phyloP scores from a whole-genome alignment of 2,329 filamentous ascomycete genomes.

The Botrytis deweyae region DNA sequence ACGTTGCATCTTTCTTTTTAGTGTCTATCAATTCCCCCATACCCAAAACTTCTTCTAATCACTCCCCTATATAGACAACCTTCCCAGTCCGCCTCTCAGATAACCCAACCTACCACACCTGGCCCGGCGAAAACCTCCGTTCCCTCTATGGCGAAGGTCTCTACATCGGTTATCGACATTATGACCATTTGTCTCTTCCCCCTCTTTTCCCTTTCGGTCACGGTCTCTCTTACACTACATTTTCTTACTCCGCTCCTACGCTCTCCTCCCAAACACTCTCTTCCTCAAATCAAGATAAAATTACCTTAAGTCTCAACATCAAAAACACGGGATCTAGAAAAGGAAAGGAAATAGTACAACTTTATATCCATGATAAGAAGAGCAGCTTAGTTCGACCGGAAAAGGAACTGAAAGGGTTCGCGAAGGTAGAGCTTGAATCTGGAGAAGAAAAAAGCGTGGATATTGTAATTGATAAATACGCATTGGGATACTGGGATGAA shows the following conservation, averaged over 20 bases:
- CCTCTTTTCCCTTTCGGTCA: slow-evolving; percentile 73
- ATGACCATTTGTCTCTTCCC: slow-evolving; percentile 59
- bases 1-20: neutral
- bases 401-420: slow-evolving; percentile 70
- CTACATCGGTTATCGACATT: slow-evolving; percentile 72
- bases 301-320: slow-evolving; percentile 47
- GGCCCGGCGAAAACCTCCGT: slow-evolving; percentile 67
- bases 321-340: slow-evolving; percentile 58
- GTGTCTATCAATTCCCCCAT: neutral
- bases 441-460: slow-evolving; percentile 48
- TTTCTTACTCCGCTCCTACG: slow-evolving; percentile 60
- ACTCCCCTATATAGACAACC: slow-evolving; percentile 48
- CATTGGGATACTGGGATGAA: slow-evolving; percentile 61
- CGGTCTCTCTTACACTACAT: slow-evolving; percentile 70
- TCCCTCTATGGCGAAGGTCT: slow-evolving; percentile 71
- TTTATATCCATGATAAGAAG: slow-evolving; percentile 64
- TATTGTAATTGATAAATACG: slow-evolving; percentile 48
- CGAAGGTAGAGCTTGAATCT: slow-evolving; percentile 59
- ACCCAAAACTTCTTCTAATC: slow-evolving; percentile 21
- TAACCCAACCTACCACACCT: slow-evolving; percentile 70
- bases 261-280: slow-evolving; percentile 46
- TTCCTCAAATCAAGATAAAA: slow-evolving; percentile 30
- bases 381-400: slow-evolving; percentile 63
- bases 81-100: slow-evolving; percentile 65
- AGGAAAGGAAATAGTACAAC: slow-evolving; percentile 65